phyloP scores from a whole-genome alignment of 192 early-diverging fungal species.

The Coemansia sp. region DNA sequence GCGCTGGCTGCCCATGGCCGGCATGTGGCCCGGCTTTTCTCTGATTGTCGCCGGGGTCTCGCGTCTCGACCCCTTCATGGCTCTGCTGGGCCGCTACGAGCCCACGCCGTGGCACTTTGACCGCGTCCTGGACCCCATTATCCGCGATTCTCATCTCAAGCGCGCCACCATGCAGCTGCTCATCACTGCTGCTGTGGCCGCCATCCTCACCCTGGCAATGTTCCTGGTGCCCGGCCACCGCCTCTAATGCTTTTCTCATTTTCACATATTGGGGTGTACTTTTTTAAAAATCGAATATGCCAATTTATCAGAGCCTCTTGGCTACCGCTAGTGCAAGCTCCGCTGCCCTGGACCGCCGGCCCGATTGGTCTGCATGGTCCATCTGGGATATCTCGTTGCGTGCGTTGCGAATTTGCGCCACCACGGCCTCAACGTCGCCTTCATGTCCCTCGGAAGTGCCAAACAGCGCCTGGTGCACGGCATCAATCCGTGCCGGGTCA shows the following conservation, averaged over 20 bases:
- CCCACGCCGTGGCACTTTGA: slow-evolving; percentile 34
- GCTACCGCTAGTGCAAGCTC: slow-evolving; percentile 42
- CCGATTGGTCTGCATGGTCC: slow-evolving; percentile 21
- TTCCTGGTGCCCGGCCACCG: slow-evolving; percentile 46
- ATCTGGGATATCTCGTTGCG: slow-evolving; percentile 34
- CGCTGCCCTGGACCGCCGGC: slow-evolving; percentile 31
- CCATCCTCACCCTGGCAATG: slow-evolving; percentile 34
- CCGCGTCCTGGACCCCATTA: slow-evolving; percentile 19
- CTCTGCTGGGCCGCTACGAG: slow-evolving; percentile 35
- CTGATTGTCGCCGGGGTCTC: slow-evolving; percentile 34
- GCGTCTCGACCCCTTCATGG: slow-evolving; percentile 44
- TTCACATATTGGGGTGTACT: not conserved
- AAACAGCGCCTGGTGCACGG: slow-evolving; percentile 17
- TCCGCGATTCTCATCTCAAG: slow-evolving; percentile 34
- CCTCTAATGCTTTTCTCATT: slow-evolving; percentile 13
- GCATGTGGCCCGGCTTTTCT: slow-evolving; percentile 35
- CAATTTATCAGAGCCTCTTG: not conserved
- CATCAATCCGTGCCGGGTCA: slow-evolving; percentile 12
- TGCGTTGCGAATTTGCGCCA: slow-evolving; percentile 6
- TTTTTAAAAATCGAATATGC: not conserved
- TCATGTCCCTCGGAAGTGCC: not conserved
- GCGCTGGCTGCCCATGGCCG: slow-evolving; percentile 47
- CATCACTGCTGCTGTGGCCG: slow-evolving; percentile 19
- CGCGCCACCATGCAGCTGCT: slow-evolving; percentile 29
- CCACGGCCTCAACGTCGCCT: slow-evolving; percentile 17